Base-by-base conservation (phyloP, 768 basidiomycete genomes). In the Mycena capillaripes region DNA sequence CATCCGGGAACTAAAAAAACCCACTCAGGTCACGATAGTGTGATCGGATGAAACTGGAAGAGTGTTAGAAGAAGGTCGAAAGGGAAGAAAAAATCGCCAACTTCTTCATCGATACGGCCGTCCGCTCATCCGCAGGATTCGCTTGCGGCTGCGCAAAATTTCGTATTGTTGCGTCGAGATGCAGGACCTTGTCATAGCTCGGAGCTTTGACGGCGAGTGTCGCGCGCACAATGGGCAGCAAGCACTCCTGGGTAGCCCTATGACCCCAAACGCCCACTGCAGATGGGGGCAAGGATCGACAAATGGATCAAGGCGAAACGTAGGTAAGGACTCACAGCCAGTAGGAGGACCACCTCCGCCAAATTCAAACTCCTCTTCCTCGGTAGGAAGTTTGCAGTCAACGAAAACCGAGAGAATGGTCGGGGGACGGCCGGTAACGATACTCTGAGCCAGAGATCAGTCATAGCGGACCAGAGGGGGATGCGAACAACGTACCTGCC, bases 221-320 rank as follows among this genome's bases (percentile, higher is more conserved):
- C 16, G 79, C 80, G 64, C 84, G 82, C 23, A 85, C 83, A 17
- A 89, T 76, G 2, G 86, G 86, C 23, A 85, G 71, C 42, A 89
- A 70, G 70, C 87, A 88, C 69, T 87, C 81, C 8, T 76, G 62
- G 29, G 79, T 82, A 46, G 83, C 84, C 61, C 76, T 79, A 73
- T 85, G 86, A 14, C 86, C 84, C 88, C 88, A 89, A 32, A 80
- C 82, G 9, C 88, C 87, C 73, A 87, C 88, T 89, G 68, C 38
- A 38, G 7, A 9, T n/a, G 65, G 56, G 56, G 59, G 62, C 44
- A 38, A 56, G 48, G 50, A 53, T 32, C 44, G 44, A 29, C 19
- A 60, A 8, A 42, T 72, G 46, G n/a, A 46, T 44, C 42, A 58
- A n/a, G 14, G 17, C 10, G 12, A 32, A 23, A 55, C 42, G 44